Percentiles rank a stretch among this genome's conserved stretches.
These are phyloP conservation scores for Xerocomus minutiporus DNA, from an alignment of 1,284 basidiomycete species.

Conservation along the genomic window DNA sequence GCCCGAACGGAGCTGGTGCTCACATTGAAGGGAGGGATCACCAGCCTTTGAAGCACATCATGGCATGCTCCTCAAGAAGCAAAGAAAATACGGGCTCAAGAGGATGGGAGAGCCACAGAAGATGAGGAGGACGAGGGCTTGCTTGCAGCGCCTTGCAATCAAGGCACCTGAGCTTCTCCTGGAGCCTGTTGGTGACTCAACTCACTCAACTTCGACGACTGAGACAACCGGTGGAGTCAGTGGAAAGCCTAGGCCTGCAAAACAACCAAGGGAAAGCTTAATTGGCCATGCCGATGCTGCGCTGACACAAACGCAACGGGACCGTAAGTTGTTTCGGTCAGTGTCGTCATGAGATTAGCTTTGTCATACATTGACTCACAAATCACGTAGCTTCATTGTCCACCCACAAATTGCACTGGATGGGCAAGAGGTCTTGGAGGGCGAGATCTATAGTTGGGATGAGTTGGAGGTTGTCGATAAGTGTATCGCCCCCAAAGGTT, in stretches of 20 bases:
- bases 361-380: not conserved
- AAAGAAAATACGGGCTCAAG: no score
- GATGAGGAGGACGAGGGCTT: no score
- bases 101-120: no score
- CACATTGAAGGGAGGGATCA: not conserved
- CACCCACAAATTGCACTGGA: not conserved
- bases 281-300: not conserved
- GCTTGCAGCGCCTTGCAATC: not conserved
- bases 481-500: not conserved
- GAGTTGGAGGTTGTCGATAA: not conserved
- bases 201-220: no score
- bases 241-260: not conserved
- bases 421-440: not conserved
- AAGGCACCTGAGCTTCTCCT: not conserved
- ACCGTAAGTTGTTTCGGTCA: not conserved
- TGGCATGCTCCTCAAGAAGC: not conserved
- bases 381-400: not conserved
- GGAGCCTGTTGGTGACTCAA: not conserved
- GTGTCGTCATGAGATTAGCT: not conserved
- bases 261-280: not conserved
- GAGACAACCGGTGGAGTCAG: not conserved
- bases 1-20: not conserved
- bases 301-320: not conserved
- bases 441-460: not conserved
- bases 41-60: not conserved